phyloP scores from a whole-genome alignment of 495 filamentous ascomycete genomes.

The Chaetomium fimeti region DNA sequence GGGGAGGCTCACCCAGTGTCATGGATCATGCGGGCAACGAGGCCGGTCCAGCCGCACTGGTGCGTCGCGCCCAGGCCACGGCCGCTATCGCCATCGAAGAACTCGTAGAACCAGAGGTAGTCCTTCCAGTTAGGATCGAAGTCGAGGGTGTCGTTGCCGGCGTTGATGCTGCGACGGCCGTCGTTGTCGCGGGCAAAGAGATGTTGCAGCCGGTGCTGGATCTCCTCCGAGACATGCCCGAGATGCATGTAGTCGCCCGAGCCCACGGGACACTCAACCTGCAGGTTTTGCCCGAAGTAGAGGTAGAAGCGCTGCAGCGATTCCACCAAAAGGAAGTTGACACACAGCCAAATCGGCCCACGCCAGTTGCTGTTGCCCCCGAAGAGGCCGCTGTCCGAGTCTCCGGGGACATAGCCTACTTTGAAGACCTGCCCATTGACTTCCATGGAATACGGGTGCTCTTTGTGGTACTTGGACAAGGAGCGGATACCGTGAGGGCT shows the following conservation, averaged over 20 bases:
- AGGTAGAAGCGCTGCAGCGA: conserved; percentile 89
- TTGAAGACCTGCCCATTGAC: conserved; percentile 89
- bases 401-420: conserved; percentile 87
- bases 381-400: conserved; percentile 90
- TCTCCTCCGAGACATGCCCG: conserved; percentile 91
- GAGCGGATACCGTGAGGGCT: conserved; percentile 88
- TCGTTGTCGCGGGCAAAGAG: conserved; percentile 80
- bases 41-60: conserved; percentile 96
- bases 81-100: conserved; percentile 91
- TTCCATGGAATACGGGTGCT: conserved; percentile 90
- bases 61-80: conserved; percentile 89
- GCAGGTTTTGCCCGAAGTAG: conserved; percentile 84
- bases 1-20: conserved; percentile 74
- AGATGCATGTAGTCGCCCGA: conserved; percentile 96
- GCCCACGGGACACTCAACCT: conserved; percentile 91
- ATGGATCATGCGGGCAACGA: conserved; percentile 95
- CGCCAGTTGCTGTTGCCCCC: conserved; percentile 98
- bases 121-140: conserved; percentile 91
- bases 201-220: conserved; percentile 93
- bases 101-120: conserved; percentile 93
- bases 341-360: conserved; percentile 88
- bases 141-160: conserved; percentile 76
- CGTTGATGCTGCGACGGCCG: conserved; percentile 82
- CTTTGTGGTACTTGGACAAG: conserved; percentile 87
- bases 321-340: conserved; percentile 93